These are phyloP conservation scores for Fabrea salina DNA, from an alignment of 169 alveolate species.

Conservation along the genomic window DNA sequence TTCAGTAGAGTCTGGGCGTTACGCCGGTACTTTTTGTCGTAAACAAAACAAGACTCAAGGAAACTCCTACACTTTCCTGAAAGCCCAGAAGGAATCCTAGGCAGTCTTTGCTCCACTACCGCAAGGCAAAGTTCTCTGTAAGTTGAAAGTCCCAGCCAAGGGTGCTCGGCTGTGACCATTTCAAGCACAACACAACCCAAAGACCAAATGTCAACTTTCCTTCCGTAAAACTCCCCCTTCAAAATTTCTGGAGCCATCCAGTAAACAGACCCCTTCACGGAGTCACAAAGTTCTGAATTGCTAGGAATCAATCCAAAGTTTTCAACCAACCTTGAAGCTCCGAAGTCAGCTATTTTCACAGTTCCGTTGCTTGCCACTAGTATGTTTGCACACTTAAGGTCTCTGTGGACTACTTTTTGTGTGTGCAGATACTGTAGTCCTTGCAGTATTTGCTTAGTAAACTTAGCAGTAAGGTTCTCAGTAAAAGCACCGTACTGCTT, in stretches of 20 bases:
- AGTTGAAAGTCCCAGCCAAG: conserved; percentile 61
- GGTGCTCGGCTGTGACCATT: conserved; percentile 77
- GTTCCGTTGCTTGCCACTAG: conserved; percentile 69
- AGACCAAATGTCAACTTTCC: conserved; percentile 72
- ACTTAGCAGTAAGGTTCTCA: conserved; percentile 61
- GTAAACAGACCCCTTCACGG: conserved; percentile 72
- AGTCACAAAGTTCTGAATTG: conserved; percentile 36
- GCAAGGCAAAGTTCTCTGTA: conserved; percentile 39
- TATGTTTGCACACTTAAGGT: conserved; percentile 79
- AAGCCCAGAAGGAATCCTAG: conserved; percentile 43
- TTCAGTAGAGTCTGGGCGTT: conserved; percentile 45
- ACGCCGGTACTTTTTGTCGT: conserved; percentile 54
- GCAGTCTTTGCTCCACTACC: conserved; percentile 18
- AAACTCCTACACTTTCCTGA: conserved; percentile 59
- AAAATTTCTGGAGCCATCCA: conserved; percentile 79
- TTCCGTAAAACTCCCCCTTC: conserved; percentile 23
- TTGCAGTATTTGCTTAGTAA: conserved; percentile 57
- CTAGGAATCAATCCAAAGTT: background rate
- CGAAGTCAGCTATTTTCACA: conserved; percentile 79
- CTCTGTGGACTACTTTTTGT: conserved; percentile 76
- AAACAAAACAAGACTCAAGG: conserved; percentile 45
- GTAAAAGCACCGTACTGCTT: conserved; percentile 56
- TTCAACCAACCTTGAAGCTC: conserved; percentile 60
- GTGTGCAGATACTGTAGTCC: conserved; percentile 74
- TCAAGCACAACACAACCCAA: conserved; percentile 85